Base-by-base conservation (phyloP, 345 rosid species). In the Turritis glabra region DNA sequence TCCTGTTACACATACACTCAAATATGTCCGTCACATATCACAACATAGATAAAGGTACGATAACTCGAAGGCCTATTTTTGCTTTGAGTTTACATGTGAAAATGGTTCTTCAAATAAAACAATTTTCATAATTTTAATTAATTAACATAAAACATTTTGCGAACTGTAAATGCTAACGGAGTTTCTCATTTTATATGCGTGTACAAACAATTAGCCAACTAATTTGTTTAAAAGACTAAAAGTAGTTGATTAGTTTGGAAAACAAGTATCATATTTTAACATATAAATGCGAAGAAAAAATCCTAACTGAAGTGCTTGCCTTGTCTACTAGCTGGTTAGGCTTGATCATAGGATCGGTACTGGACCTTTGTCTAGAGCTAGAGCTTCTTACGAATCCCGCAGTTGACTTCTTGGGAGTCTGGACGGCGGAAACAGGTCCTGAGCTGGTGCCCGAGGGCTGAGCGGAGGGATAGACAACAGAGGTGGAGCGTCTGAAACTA, bases 321-420 rank as follows among this genome's bases (percentile, higher is more conserved):
- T 84, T 88, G 66, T 84, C 88, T 73, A 86, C 84, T 58, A 93
- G 85, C 85, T 93, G 95, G 52, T 87, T 90, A 73, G 96, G 98
- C 70, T 84, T 86, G 70, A 90, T 62, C 72, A 90, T 74, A 35
- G 91, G 97, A 82, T 93, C 96, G 22, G 91, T 81, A 65, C 88
- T 91, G 13, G 95, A 89, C 64, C 93, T 81, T 52, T 93, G 84
- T 66, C 97, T 81, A 23, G 93, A 85, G 80, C 95, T 93, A 65
- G 98, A 86, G 80, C 95, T 90, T 62, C 51, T 72, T 37, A 59
- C 29, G 21, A 72, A 27, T 17, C 59, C 76, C 8, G 6, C 18
- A 11, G 7, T 72, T 18, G 95, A 90, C 80, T 88, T 77, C 79
- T 82, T 87, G 1, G 76, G 67, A 35, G 67, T 62, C 44, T 56